Percentiles rank a stretch among this genome's conserved stretches.
phyloP scores from a whole-genome alignment of 1,139 yeast species.

The Taphrina pruni region DNA sequence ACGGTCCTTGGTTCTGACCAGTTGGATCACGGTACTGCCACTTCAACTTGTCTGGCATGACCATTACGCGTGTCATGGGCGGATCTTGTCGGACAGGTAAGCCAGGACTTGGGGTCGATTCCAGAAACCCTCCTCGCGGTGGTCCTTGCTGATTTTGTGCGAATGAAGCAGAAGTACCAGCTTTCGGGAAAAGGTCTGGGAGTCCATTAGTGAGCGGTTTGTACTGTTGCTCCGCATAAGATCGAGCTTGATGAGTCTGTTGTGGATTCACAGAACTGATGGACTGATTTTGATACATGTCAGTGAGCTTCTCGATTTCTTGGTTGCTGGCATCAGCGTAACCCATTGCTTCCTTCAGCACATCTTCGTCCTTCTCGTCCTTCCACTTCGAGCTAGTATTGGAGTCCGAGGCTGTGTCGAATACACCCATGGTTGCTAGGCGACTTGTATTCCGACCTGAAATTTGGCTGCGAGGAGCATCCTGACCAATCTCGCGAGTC shows the following conservation, averaged over 20 bases:
- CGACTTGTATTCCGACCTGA: slow-evolving; percentile 31
- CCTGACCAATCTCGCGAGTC: slow-evolving; percentile 1
- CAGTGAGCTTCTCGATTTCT: slow-evolving; percentile 27
- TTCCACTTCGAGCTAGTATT: slow-evolving; percentile 25
- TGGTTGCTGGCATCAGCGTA: slow-evolving; percentile 28
- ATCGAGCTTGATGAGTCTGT: slow-evolving; percentile 15
- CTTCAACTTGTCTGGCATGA: slow-evolving; percentile 41
- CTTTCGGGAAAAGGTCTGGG: slow-evolving; percentile 31
- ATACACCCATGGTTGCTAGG: slow-evolving; percentile 33
- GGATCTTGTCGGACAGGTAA: slow-evolving; percentile 33
- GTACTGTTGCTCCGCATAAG: slow-evolving; percentile 24
- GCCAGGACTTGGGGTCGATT: slow-evolving; percentile 33
- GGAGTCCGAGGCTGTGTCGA: slow-evolving; percentile 24
- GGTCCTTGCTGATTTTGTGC: slow-evolving; percentile 13
- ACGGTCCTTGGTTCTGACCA: slow-evolving; percentile 81
- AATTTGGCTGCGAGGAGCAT: slow-evolving; percentile 13
- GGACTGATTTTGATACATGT: slow-evolving; percentile 31
- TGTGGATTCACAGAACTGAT: neutral
- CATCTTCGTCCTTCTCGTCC: slow-evolving; percentile 39
- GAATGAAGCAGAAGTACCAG: slow-evolving; percentile 2
- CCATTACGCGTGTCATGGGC: slow-evolving; percentile 41
- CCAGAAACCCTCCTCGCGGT: slow-evolving; percentile 24
- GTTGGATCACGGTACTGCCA: slow-evolving; percentile 79
- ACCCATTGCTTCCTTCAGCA: slow-evolving; percentile 36
- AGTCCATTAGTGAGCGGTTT: slow-evolving; percentile 33